These are phyloP conservation scores for Apiotrichum gamsii DNA, from an alignment of 1,284 basidiomycete genomes.

Conservation along the genomic window DNA sequence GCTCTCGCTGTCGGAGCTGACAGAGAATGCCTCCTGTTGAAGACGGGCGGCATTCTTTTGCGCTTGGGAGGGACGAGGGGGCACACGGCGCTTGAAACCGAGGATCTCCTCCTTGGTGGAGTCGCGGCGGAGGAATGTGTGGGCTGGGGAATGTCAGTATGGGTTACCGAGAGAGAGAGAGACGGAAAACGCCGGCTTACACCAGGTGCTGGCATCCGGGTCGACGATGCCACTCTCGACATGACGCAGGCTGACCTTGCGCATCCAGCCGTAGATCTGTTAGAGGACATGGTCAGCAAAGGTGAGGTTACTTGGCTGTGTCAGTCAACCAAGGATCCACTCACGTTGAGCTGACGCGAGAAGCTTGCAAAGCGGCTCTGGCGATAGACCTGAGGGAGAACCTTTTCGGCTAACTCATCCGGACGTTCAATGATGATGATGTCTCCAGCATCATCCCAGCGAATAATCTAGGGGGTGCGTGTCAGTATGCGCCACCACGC, in stretches of 20 bases:
- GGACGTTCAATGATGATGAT: conserved; percentile 86
- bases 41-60: conserved; percentile 50
- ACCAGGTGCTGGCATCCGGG: conserved; percentile 88
- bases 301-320: too few species aligned
- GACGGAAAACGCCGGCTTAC: conserved; percentile 60
- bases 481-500: not conserved
- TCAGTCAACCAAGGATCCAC: conserved; percentile 37
- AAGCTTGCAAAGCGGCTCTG: conserved; percentile 90
- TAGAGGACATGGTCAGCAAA: too few species aligned
- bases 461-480: conserved; percentile 58
- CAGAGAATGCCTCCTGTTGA: conserved; percentile 13
- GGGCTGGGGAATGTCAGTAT: conserved; percentile 55
- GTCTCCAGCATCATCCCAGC: conserved; percentile 81
- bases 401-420: conserved; percentile 79
- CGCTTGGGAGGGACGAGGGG: conserved; percentile 76
- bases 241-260: conserved; percentile 75
- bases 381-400: conserved; percentile 79
- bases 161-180: too few species aligned
- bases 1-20: conserved; percentile 21
- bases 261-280: conserved; percentile 92
- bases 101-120: conserved; percentile 78
- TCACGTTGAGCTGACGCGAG: conserved; percentile 84
- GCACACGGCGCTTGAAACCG: conserved; percentile 84
- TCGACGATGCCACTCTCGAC: conserved; percentile 85
- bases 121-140: conserved; percentile 77